Evolutionary conservation across 2,329 filamentous ascomycete genomes (phyloP).

Genomic region (Fusarium denticulatum): DNA sequence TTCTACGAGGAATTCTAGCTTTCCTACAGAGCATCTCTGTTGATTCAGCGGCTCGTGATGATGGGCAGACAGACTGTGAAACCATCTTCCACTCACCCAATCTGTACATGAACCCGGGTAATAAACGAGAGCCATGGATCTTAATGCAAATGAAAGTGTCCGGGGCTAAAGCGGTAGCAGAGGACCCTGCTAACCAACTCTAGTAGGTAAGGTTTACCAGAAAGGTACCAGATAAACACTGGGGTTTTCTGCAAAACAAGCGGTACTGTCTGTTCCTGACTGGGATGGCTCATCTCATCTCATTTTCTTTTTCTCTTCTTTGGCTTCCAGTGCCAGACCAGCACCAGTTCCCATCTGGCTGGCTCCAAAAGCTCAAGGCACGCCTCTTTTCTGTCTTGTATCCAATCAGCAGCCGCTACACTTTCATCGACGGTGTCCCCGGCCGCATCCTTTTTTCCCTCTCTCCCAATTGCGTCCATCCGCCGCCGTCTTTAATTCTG

Average conservation of each 20-base stretch:
- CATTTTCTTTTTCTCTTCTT: slow-evolving; percentile 29
- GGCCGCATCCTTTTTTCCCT: slow-evolving; percentile 16
- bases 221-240: slow-evolving; percentile 9
- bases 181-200: slow-evolving; percentile 21
- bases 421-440: slow-evolving; percentile 33
- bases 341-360: slow-evolving; percentile 26
- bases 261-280: slow-evolving; percentile 11
- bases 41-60: neutral
- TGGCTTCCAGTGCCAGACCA: slow-evolving; percentile 26
- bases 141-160: slow-evolving; percentile 26
- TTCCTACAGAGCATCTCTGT: no score
- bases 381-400: slow-evolving; percentile 15
- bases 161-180: slow-evolving; percentile 22
- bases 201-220: slow-evolving; percentile 9
- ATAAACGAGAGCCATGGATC: slow-evolving; percentile 15
- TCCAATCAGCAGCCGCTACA: slow-evolving; percentile 24
- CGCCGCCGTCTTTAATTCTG: slow-evolving; percentile 1
- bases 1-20: neutral
- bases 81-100: neutral
- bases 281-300: slow-evolving; percentile 27
- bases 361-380: slow-evolving; percentile 20
- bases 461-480: slow-evolving; percentile 1
- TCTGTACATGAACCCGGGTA: neutral
- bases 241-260: neutral
- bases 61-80: neutral